Evolutionary conservation across 2,329 filamentous ascomycete genomes (phyloP).

Genomic region (Penicillium nordicum): DNA sequence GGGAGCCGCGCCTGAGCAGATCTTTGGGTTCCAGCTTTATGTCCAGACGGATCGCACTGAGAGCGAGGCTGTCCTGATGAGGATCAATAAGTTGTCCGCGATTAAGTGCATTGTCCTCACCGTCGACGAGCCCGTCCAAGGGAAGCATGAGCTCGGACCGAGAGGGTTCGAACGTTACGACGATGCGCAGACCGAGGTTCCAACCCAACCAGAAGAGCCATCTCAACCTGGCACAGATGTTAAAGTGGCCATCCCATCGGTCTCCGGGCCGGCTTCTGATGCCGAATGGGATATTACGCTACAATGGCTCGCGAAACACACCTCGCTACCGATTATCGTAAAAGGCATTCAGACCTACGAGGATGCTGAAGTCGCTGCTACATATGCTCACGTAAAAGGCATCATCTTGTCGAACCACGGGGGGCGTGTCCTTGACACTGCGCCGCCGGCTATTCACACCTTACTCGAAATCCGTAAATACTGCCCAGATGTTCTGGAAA

Average conservation of each 20-base stretch:
- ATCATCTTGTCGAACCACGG: conserved; percentile 51
- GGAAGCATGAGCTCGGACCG: neutral
- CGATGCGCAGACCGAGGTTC: neutral
- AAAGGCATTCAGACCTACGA: neutral
- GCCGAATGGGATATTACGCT: neutral
- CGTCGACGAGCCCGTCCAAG: neutral
- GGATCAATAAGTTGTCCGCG: neutral
- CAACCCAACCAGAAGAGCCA: neutral
- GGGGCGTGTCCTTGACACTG: conserved; percentile 50
- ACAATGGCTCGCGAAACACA: neutral
- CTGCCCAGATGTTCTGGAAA: conserved; percentile 45
- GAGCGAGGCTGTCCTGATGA: neutral
- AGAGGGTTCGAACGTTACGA: neutral
- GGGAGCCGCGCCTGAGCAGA: neutral
- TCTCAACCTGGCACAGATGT: neutral
- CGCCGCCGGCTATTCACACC: conserved; percentile 44
- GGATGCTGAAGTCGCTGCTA: neutral
- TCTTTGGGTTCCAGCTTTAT: neutral
- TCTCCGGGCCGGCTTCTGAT: neutral
- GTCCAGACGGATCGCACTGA: neutral
- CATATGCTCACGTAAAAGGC: conserved; percentile 42
- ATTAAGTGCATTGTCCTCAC: neutral
- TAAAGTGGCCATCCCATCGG: neutral
- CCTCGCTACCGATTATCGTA: neutral
- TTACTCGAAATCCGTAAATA: conserved; percentile 48